Evolutionary conservation across 345 rosid genomes (phyloP), one percentile per base, ranked within the genome.

Genomic region (Pistacia vera): DNA sequence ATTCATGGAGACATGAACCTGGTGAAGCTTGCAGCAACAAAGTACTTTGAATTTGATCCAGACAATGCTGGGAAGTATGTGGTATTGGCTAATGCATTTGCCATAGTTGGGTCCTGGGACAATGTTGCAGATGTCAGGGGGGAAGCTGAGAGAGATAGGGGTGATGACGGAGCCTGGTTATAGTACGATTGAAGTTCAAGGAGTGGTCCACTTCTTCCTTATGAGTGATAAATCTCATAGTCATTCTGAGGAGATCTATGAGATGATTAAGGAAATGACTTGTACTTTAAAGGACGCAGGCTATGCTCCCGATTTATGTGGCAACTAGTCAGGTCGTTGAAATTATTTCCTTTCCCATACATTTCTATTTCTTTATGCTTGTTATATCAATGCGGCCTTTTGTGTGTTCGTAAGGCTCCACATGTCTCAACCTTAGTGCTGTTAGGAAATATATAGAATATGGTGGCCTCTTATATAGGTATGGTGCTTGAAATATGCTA

Each of bases 181-280:
- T 83, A 89, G 94, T 84, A 83, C 87, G 82, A 85, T 90, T 14
- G 95, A 92, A 70, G 81, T 89, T 68, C 87, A 85, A 82, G 89
- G 85, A 68, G 80, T 85, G 79, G 81, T 83, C 65, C 84, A 87
- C 74, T 66, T 70, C 63, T 93, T 93, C 83, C 66, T 82, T 79
- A 87, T 73, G 81, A 86, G 85, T 33, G 90, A 83, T 80, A 79
- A 71, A 56, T 85, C 90, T 80, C 95, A 91, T 63, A 70, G 30
- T 75, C 58, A 70, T 7, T 83, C 86, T 56, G 83, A 75, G 20
- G 84, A 90, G 78, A 86, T 91, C 64, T 75, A 76, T 77, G 78
- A 86, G 81, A 85, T 76, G 49, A 79, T 88, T n/a, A 70, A 81
- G 64, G 83, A 82, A 75, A 77, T 87, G 80, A 80, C 87, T 35